Base-by-base conservation (phyloP, 2,329 filamentous ascomycete species). In the Aspergillus sp. region DNA sequence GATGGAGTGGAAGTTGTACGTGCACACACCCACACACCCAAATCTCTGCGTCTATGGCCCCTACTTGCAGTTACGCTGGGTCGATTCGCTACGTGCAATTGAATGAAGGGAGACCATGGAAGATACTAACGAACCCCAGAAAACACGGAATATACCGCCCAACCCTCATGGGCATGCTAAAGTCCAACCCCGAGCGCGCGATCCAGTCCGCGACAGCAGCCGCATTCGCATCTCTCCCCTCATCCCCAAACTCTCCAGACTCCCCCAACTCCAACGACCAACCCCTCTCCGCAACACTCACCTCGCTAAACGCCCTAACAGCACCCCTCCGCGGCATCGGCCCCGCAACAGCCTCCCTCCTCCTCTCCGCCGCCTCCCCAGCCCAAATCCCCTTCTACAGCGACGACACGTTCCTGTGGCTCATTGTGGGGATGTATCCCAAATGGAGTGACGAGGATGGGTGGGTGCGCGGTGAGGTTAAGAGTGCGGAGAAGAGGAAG, bases 1-100 rank as follows among this genome's bases (percentile, higher is more conserved):
- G 54, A 77, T 81, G 66, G 76, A 79, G 51, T 81, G 79, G 79
- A 81, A 81, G 64, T 69, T 78, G 79, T 81, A 66, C 69, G 75
- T 73, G 22, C 34, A 41, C 25, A 4, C 25, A 28, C 25, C 25
- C 25, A 28, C 25, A 4, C 25, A 28, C 25, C 4, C 25, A 28
- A 28, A 28, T 28, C 25, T 43, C 31, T 25, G 19, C 22, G 22
- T 22, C 30, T 7, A 7, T 30, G 41, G 31, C 34, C 48, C 30
- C 6, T 28, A 48, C 34, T 4, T 41, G 34, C 8, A 48, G 23
- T 54, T 28, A 7, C 25, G 25, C 4, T 28, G 4, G 25, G 3
- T 28, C 6, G 25, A 28, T 28, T 28, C 25, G 4, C 25, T 28
- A 28, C 25, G 25, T 28, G 25, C 25, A 28, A 7, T 28, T 19